These are phyloP conservation scores for Canavalia ensiformis DNA, from an alignment of 306 rosid genomes.

Conservation along the genomic window DNA sequence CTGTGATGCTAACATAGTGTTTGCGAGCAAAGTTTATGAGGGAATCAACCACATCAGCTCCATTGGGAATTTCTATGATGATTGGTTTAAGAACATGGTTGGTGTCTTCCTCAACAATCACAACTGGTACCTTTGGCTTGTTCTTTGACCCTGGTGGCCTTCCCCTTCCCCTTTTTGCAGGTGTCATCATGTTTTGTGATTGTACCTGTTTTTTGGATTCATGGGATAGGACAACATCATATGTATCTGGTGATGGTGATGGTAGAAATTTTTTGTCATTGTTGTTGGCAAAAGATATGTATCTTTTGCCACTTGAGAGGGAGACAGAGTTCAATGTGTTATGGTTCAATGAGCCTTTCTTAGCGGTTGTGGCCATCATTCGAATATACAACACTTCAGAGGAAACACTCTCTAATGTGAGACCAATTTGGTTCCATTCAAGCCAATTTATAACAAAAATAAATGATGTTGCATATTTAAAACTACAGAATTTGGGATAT, in stretches of 20 bases:
- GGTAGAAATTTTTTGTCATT: neutral
- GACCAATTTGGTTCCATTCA: no score
- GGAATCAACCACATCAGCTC: conserved; percentile 58
- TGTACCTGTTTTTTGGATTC: neutral
- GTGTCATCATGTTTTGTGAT: neutral
- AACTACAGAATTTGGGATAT: no score
- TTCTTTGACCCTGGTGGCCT: conserved; percentile 79
- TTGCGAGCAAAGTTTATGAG: conserved; percentile 52
- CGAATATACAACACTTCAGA: no score
- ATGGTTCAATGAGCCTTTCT: no score
- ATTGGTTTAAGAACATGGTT: conserved; percentile 45
- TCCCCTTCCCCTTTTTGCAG: conserved; percentile 58
- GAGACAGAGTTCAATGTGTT: no score
- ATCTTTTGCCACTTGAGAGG: no score
- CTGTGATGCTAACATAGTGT: conserved; percentile 42
- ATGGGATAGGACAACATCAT: neutral
- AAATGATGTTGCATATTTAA: no score
- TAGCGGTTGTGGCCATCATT: no score
- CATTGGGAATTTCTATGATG: conserved; percentile 58
- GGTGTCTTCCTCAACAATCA: conserved; percentile 42
- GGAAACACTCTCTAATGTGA: no score
- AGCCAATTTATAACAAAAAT: no score
- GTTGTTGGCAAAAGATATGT: no score
- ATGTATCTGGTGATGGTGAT: neutral
- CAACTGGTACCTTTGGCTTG: conserved; percentile 65